A percentile compares a stretch with the other conserved stretches of the same genome.
Conservation (phyloP, 225 moss, liverwort and hornwort genomes). For the Marchantia polymorpha region DNA sequence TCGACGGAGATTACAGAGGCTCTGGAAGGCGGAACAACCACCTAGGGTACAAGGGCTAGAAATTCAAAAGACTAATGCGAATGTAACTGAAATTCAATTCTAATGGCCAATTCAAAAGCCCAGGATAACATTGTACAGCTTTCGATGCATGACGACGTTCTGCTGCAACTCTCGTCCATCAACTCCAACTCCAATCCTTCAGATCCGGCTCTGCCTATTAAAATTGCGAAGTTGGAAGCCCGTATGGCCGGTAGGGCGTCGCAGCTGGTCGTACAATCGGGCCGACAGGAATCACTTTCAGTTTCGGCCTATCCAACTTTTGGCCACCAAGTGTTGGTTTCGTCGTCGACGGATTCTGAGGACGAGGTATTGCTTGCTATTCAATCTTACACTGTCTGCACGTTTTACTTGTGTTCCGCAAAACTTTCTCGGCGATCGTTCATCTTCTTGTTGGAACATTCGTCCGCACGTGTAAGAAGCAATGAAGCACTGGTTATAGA, state of each 20-base stretch:
- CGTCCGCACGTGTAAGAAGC: not conserved
- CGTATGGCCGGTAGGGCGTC: constrained; percentile 75
- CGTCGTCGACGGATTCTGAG: constrained; percentile 45
- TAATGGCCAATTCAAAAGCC: constrained; percentile 14
- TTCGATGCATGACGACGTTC: constrained; percentile 73
- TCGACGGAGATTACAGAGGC: not conserved
- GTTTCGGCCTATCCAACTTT: constrained; percentile 52
- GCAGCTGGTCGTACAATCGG: constrained; percentile 41
- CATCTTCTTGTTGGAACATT: not conserved
- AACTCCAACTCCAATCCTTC: constrained; percentile 82
- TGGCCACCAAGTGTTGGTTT: constrained; percentile 48
- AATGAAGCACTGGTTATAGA: not conserved
- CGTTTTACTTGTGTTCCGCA: not conserved
- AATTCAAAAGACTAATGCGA: not conserved
- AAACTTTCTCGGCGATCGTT: not conserved
- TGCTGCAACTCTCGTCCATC: constrained; percentile 60
- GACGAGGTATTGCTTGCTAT: constrained; percentile 36
- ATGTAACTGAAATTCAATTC: not conserved
- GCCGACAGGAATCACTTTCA: constrained; percentile 36
- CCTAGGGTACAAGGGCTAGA: not conserved
- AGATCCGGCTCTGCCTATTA: constrained; percentile 71
- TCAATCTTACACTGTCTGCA: not conserved
- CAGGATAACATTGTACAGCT: constrained; percentile 14
- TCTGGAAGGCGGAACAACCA: too few relatives aligned
- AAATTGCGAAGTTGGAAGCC: constrained; percentile 89